Evolutionary conservation across 164 flowering plant species (phyloP).

Genomic region (Dillenia turbinata): DNA sequence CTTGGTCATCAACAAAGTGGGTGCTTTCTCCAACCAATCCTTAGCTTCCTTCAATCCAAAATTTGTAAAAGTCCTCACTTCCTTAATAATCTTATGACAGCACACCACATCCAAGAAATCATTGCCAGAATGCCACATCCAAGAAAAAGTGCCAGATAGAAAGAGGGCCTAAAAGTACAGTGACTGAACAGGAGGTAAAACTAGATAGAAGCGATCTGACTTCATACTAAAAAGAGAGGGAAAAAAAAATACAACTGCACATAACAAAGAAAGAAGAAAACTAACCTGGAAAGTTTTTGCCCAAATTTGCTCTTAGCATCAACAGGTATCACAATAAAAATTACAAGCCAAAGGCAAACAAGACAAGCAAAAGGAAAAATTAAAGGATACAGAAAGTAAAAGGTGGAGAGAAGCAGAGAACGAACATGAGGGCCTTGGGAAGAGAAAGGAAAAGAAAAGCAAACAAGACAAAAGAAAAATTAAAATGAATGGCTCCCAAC

Average conservation of each 20-base stretch:
- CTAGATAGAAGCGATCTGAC: neutral
- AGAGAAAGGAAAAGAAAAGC: constrained; percentile 53
- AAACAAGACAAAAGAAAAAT: constrained; percentile 26
- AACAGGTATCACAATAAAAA: constrained; percentile 58
- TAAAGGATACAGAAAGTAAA: neutral
- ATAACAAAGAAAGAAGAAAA: neutral
- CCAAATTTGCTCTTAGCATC: constrained; percentile 53
- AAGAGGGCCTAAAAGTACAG: no score
- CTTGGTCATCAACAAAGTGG: no score
- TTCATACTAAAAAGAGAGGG: neutral
- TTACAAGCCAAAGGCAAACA: no score
- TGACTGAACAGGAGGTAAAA: neutral
- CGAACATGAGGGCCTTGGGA: constrained; percentile 41
- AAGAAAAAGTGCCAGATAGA: neutral
- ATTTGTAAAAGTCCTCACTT: no score
- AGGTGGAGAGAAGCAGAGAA: neutral
- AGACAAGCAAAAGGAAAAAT: neutral
- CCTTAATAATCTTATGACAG: no score
- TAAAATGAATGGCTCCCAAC: constrained; percentile 69
- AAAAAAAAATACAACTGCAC: neutral
- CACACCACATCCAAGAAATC: no score
- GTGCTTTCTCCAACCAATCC: no score
- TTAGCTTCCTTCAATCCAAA: no score
- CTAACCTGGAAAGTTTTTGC: constrained; percentile 50
- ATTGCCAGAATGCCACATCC: neutral